phyloP scores from a whole-genome alignment of 495 filamentous ascomycete genomes.

The Lophiotrema nucula region DNA sequence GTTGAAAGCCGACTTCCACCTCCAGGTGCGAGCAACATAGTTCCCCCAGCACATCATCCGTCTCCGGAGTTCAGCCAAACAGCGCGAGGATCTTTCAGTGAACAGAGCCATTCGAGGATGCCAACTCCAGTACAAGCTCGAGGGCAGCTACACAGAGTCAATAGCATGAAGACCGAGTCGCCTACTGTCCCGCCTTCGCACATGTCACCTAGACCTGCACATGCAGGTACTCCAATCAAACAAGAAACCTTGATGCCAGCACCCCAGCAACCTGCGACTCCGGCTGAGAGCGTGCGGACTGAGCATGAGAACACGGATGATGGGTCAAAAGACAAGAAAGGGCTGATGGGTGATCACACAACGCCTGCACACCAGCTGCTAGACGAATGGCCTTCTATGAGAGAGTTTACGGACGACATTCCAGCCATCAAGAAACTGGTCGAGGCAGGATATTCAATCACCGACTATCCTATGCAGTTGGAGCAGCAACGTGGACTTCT shows the following conservation, averaged over 20 bases:
- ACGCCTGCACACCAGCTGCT: constrained; percentile 73
- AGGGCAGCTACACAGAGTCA: constrained; percentile 3
- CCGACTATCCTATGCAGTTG: constrained; percentile 68
- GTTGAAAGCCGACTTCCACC: constrained; percentile 15
- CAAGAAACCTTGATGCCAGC: constrained; percentile 4
- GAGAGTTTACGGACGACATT: constrained; percentile 4
- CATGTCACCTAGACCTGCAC: constrained; percentile 11
- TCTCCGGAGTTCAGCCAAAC: constrained; percentile 14
- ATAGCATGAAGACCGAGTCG: constrained; percentile 27
- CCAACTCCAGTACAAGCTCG: constrained; percentile 23
- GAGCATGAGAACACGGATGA: constrained; percentile 9
- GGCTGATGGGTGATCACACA: constrained; percentile 74
- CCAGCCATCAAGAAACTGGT: constrained; percentile 5
- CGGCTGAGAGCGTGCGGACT: constrained; percentile 18
- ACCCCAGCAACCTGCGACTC: constrained; percentile 16
- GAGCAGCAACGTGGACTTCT: constrained; percentile 55
- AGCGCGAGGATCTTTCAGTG: constrained; percentile 13
- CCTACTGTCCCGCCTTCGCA: constrained; percentile 5
- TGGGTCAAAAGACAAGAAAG: constrained; percentile 52
- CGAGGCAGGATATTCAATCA: constrained; percentile 40
- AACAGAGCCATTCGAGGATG: constrained; percentile 16
- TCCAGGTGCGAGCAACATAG: neutral
- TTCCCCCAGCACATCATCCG: constrained; percentile 1
- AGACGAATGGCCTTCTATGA: constrained; percentile 24
- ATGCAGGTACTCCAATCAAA: constrained; percentile 17